Evolutionary conservation across 1,139 yeast species (phyloP), one percentile per base, ranked within the genome.

Genomic region (Saccharomyces hybrid): DNA sequence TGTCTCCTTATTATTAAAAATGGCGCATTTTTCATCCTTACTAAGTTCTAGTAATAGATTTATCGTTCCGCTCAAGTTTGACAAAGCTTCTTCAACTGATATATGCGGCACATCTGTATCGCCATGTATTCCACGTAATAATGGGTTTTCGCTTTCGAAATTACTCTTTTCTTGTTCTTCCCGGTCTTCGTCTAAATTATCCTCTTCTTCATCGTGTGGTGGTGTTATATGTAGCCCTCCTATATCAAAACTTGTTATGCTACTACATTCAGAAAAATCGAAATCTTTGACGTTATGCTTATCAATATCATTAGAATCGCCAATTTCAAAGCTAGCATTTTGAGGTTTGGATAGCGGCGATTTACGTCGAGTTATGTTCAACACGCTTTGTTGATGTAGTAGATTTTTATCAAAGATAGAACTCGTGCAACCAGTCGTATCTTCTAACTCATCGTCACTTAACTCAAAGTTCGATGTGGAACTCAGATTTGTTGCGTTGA

Each of bases 401-500:
- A 50, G 47, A 14, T 48, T 28, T 19, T 52, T 55, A 24, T 54
- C 54, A 12, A 38, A 38, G 21, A 38, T 38, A 19, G 44, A 38
- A 38, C 44, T 50, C 48, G 11, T 60, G 60, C 21, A 58, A 58
- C 44, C 44, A 8, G 44, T 38, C n/a, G 44, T 38, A 19, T 38
- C 44, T 24, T 38, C 44, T 6, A 48, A 48, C 16, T 62, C 64
- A 29, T 54, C 52, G 16, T 63, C 67, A 49, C 67, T 63, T 46
- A 64, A 54, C 31, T 57, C 61, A 42, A 64, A 64, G 46, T 65
- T 64, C 7, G 68, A 62, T 27, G 54, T 55, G 1, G 67, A 63
- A 2, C 63, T 66, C 2, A 61, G 54, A 11, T 60, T 38, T 2
- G 44, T 38, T 8, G 24, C 48, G 11, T 57, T 51, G 11, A 62